Conservation (phyloP, 2,329 filamentous ascomycete genomes). For the Fusarium sambucinum region DNA sequence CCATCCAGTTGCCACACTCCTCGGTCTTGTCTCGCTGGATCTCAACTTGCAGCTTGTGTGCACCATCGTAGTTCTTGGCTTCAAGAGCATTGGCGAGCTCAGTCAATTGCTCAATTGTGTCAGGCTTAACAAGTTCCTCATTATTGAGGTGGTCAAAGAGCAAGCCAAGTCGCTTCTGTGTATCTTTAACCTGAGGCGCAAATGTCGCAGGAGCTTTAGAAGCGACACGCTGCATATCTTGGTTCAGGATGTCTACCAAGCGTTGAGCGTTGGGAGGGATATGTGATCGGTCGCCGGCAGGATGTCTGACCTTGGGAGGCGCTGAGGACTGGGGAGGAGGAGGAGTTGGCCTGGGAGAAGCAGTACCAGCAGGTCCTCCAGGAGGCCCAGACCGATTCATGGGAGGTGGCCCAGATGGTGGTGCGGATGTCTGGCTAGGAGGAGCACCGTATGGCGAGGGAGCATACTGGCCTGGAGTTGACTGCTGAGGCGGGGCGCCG, state of each 20-base stretch:
- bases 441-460: conserved; percentile 63
- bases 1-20: conserved; percentile 90
- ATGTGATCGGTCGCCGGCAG: conserved; percentile 88
- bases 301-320: conserved; percentile 73
- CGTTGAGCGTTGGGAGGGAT: conserved; percentile 82
- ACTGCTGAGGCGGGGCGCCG: conserved; percentile 61
- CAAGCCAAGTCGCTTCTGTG: conserved; percentile 90
- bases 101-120: conserved; percentile 77
- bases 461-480: conserved; percentile 68
- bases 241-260: conserved; percentile 82
- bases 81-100: conserved; percentile 75
- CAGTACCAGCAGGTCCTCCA: conserved; percentile 49
- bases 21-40: conserved; percentile 82
- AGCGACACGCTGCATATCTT: conserved; percentile 91
- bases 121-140: conserved; percentile 85
- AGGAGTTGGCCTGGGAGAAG: conserved; percentile 54
- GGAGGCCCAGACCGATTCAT: conserved; percentile 52
- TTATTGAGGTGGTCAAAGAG: conserved; percentile 99
- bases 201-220: conserved; percentile 87
- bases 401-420: conserved; percentile 57
- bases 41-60: conserved; percentile 77
- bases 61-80: conserved; percentile 75
- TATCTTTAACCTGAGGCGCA: conserved; percentile 90
- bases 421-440: conserved; percentile 53
- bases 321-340: conserved; percentile 62